Conservation (phyloP, 495 filamentous ascomycete species). For the Cercophora sp. region DNA sequence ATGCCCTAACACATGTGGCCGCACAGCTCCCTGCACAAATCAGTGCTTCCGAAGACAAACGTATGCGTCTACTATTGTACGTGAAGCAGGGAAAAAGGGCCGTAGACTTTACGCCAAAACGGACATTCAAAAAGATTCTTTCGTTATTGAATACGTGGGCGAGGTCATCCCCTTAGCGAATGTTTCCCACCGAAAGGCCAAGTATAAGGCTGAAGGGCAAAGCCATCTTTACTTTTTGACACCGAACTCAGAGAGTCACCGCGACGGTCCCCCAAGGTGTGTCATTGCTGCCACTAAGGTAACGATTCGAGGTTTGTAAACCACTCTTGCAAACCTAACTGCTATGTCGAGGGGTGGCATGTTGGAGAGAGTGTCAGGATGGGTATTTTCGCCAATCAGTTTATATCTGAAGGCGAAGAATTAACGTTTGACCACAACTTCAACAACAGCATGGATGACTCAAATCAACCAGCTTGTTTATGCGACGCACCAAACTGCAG, state of each 20-base stretch:
- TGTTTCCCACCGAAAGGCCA: constrained; percentile 1
- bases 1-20: neutral
- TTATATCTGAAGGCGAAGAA: constrained; percentile 2
- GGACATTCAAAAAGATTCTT: constrained; percentile 3
- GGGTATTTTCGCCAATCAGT: constrained; percentile 1
- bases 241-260: constrained; percentile 2
- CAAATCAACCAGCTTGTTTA: constrained; percentile 1
- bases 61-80: constrained; percentile 2
- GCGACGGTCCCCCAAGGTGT: neutral
- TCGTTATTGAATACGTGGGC: constrained; percentile 3
- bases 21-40: neutral
- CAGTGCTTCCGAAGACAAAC: constrained; percentile 1
- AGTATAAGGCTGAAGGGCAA: neutral
- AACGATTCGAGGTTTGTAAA: constrained; percentile 2
- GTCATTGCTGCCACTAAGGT: constrained; percentile 1
- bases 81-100: constrained; percentile 1
- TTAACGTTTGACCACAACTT: constrained; percentile 2
- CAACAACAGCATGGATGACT: neutral
- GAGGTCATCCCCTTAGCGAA: constrained; percentile 1
- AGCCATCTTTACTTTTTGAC: constrained; percentile 3
- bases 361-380: constrained; percentile 3
- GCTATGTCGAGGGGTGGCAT: constrained; percentile 2
- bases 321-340: constrained; percentile 2
- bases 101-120: neutral
- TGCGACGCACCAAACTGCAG: neutral